Conservation (phyloP, 2,329 filamentous ascomycete genomes). For the Cladosporium sp. region DNA sequence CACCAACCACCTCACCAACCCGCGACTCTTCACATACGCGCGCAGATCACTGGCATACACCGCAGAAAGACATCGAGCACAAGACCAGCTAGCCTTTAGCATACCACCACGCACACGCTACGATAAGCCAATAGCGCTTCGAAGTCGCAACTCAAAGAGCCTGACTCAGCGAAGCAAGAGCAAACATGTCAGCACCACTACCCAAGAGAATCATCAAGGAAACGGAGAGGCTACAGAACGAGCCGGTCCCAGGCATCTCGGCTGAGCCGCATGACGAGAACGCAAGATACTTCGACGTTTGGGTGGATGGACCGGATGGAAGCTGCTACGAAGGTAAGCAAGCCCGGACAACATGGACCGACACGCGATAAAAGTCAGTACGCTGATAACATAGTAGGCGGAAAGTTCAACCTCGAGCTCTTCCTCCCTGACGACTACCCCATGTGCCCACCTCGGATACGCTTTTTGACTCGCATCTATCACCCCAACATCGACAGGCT, state of each 20-base stretch:
- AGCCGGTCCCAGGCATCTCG: constrained; percentile 95
- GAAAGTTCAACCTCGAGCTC: constrained; percentile 93
- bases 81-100: not conserved
- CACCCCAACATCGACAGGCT: constrained; percentile 99
- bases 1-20: not conserved
- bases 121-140: not conserved
- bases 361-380: constrained; percentile 19
- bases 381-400: constrained; percentile 50
- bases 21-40: not conserved
- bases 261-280: constrained; percentile 96
- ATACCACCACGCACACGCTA: not conserved
- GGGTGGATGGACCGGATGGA: constrained; percentile 86
- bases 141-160: not conserved
- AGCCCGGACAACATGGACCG: not conserved
- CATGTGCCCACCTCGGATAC: constrained; percentile 98
- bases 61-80: not conserved
- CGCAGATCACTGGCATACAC: not conserved
- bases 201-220: constrained; percentile 98
- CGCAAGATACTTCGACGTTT: constrained; percentile 96
- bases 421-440: constrained; percentile 98
- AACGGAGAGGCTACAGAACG: constrained; percentile 93
- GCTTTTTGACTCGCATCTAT: constrained; percentile 98
- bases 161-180: constrained; percentile 12
- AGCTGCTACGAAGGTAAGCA: constrained; percentile 88
- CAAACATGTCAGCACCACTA: constrained; percentile 60